Evolutionary conservation across 169 alveolate species (phyloP).

Genomic region (Sarcocystis neurona): DNA sequence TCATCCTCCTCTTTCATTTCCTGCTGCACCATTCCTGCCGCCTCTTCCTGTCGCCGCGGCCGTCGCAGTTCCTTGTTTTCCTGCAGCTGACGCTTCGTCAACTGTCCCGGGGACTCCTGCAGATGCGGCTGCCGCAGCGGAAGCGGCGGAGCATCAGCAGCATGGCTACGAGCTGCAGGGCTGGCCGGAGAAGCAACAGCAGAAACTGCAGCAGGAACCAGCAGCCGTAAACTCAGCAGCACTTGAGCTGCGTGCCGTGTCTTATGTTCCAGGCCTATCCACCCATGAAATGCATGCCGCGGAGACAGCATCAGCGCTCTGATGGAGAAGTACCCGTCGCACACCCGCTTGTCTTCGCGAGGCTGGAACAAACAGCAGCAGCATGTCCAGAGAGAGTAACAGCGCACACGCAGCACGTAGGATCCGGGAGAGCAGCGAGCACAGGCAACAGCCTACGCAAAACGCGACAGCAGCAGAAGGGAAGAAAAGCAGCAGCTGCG

Average conservation of each 20-base stretch:
- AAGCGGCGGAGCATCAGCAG: too few species aligned
- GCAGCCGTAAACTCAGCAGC: not conserved
- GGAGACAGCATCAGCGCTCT: not conserved
- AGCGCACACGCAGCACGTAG: not conserved
- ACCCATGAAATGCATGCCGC: constrained; percentile 23
- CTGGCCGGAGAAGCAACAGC: not conserved
- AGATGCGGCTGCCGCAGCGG: too few species aligned
- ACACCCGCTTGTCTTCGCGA: constrained; percentile 35
- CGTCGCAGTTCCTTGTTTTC: too few species aligned
- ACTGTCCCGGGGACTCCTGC: too few species aligned
- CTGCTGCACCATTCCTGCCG: too few species aligned
- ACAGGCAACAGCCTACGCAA: not conserved
- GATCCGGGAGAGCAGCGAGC: not conserved
- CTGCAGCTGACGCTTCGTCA: too few species aligned
- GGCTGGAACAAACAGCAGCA: not conserved
- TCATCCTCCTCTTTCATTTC: too few species aligned
- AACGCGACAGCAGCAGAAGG: not conserved
- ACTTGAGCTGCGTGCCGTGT: not conserved
- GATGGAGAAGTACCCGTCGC: constrained; percentile 23
- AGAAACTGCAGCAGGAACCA: not conserved
- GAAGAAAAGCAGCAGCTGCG: not conserved
- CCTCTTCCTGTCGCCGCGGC: too few species aligned
- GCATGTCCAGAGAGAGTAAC: not conserved
- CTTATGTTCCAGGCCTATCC: constrained; percentile 30
- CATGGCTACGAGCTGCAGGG: too few species aligned